These are phyloP conservation scores for Teunomyces lycoperdinae DNA, from an alignment of 805 yeast species.

Conservation along the genomic window DNA sequence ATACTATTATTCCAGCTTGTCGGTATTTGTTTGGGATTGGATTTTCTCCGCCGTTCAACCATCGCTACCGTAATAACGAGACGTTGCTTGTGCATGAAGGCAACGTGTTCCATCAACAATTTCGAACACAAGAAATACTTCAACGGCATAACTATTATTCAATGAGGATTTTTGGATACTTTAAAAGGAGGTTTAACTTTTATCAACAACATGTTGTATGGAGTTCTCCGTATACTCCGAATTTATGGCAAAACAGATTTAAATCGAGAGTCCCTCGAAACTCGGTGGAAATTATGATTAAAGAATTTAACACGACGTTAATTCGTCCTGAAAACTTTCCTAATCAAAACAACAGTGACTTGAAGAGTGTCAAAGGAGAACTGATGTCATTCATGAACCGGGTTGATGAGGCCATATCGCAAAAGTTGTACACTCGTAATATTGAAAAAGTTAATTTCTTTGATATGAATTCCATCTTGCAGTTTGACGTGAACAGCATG, in stretches of 20 bases:
- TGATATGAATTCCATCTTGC: conserved; percentile 15
- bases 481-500: conserved; percentile 22
- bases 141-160: conserved; percentile 25
- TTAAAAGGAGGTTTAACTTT: conserved; percentile 17
- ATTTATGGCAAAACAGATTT: conserved; percentile 11
- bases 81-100: conserved; percentile 6
- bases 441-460: conserved; percentile 26
- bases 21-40: conserved; percentile 20
- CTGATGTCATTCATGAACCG: conserved; percentile 14
- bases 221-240: conserved; percentile 12
- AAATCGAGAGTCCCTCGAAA: conserved; percentile 13
- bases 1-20: conserved; percentile 21
- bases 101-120: conserved; percentile 7
- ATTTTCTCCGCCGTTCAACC: conserved; percentile 15
- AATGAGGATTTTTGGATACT: conserved; percentile 21
- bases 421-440: conserved; percentile 22
- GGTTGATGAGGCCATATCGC: conserved; percentile 19
- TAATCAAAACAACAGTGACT: conserved; percentile 1
- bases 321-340: conserved; percentile 13
- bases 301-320: conserved; percentile 7
- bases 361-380: background rate
- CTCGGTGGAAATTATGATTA: conserved; percentile 7
- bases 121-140: conserved; percentile 13
- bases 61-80: conserved; percentile 10
- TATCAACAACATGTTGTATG: conserved; percentile 17